phyloP scores from a whole-genome alignment of 495 filamentous ascomycete species.

The Lentithecium fluviatile region DNA sequence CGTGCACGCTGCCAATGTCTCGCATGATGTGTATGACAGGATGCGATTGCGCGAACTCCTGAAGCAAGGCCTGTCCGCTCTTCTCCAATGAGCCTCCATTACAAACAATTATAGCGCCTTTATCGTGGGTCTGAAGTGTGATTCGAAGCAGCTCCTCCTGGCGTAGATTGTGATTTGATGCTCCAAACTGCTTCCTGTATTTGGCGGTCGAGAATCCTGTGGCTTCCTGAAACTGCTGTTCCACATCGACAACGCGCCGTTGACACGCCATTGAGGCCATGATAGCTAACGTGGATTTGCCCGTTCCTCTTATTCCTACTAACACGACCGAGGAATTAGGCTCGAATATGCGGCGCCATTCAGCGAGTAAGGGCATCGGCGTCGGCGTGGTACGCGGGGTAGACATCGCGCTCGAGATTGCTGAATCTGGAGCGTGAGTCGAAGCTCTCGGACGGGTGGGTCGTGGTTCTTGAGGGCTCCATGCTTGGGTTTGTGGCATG shows the following conservation, averaged over 20 bases:
- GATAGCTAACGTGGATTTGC: constrained; percentile 74
- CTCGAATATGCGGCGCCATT: constrained; percentile 47
- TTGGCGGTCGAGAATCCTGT: constrained; percentile 61
- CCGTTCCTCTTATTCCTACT: constrained; percentile 71
- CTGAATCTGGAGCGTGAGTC: background rate
- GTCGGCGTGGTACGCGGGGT: constrained; percentile 16
- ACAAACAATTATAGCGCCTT: constrained; percentile 70
- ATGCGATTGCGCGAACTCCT: constrained; percentile 54
- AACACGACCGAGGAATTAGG: constrained; percentile 69
- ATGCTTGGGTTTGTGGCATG: background rate
- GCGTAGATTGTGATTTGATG: constrained; percentile 59
- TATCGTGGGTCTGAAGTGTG: constrained; percentile 63
- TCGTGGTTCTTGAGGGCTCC: background rate
- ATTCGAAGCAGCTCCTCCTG: constrained; percentile 62
- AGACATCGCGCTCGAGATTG: constrained; percentile 7
- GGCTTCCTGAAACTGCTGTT: constrained; percentile 66
- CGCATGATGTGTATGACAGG: constrained; percentile 74
- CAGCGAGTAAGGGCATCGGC: constrained; percentile 5
- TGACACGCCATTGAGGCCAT: constrained; percentile 72
- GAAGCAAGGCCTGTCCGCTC: constrained; percentile 41
- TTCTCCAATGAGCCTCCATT: constrained; percentile 56
- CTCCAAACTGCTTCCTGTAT: constrained; percentile 61
- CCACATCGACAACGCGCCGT: constrained; percentile 68
- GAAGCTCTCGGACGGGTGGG: too few relatives aligned
- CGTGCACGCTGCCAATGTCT: constrained; percentile 63